Percentiles rank a stretch among this genome's conserved stretches.
These are phyloP conservation scores for Daphne laureola DNA, from an alignment of 441 rosid species.

Conservation along the genomic window DNA sequence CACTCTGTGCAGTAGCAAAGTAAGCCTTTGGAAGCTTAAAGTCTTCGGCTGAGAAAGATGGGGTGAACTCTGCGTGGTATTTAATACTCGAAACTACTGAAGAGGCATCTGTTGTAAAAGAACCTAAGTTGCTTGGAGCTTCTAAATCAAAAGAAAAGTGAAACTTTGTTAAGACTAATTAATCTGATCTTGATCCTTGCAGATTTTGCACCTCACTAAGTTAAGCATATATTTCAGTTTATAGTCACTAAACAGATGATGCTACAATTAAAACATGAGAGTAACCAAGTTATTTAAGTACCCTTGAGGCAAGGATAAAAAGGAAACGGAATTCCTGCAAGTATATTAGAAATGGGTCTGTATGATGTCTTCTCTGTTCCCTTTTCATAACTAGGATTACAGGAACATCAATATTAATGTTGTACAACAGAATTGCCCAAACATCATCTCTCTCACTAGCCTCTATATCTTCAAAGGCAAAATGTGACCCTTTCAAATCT, in stretches of 20 bases:
- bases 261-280: background rate
- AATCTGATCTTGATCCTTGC: background rate
- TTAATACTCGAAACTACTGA: constrained; percentile 68
- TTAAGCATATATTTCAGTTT: background rate
- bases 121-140: constrained; percentile 20
- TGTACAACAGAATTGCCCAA: background rate
- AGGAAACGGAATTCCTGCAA: background rate
- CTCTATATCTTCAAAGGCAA: background rate
- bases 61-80: constrained; percentile 84
- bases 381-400: background rate
- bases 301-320: background rate
- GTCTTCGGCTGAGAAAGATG: constrained; percentile 63
- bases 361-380: constrained; percentile 2
- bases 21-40: constrained; percentile 75
- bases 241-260: background rate
- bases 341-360: background rate
- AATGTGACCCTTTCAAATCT: background rate
- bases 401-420: background rate
- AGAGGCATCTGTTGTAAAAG: constrained; percentile 45
- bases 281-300: constrained; percentile 1
- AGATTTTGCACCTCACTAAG: background rate
- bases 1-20: constrained; percentile 86
- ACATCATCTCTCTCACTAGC: background rate
- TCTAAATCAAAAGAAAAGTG: constrained; percentile 23
- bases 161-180: background rate